These are phyloP conservation scores for Ilex asprella DNA, from an alignment of 257 asterid genomes.

Conservation along the genomic window DNA sequence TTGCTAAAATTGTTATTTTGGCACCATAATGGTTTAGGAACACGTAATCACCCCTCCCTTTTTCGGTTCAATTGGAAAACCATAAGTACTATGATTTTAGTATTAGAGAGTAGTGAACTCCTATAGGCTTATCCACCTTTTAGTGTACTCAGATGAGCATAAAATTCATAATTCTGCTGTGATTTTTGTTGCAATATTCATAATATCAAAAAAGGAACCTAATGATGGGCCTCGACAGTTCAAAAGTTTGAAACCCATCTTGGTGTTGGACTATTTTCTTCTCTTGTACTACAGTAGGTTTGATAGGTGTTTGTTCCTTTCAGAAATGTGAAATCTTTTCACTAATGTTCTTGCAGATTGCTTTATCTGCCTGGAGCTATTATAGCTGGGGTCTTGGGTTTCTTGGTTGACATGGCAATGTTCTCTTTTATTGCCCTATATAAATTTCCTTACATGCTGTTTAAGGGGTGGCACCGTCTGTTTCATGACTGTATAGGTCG, in stretches of 20 bases:
- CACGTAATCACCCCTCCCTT: no score
- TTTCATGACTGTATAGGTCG: slow-evolving; percentile 94
- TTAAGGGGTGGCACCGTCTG: slow-evolving; percentile 89
- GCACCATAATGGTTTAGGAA: no score
- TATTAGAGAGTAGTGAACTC: no score
- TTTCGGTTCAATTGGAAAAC: no score
- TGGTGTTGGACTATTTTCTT: not conserved
- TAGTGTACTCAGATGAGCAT: no score
- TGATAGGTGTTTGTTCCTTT: not conserved
- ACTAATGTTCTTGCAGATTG: slow-evolving; percentile 42
- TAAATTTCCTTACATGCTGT: slow-evolving; percentile 82
- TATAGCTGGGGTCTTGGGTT: slow-evolving; percentile 60
- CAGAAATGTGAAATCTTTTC: slow-evolving; percentile 2
- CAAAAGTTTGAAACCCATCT: not conserved
- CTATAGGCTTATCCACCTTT: no score
- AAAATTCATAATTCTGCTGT: no score
- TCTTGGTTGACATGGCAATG: slow-evolving; percentile 49
- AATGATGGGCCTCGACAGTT: not conserved
- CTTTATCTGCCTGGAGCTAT: slow-evolving; percentile 58
- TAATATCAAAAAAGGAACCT: not conserved
- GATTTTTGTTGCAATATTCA: no score
- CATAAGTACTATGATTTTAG: no score
- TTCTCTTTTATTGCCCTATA: slow-evolving; percentile 54
- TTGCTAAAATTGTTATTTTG: no score
- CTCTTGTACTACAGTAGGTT: not conserved